A percentile compares a stretch with the other conserved stretches of the same genome.
Conservation (phyloP, 371 early-diverging fungal genomes). For the Mortierella sp. region DNA sequence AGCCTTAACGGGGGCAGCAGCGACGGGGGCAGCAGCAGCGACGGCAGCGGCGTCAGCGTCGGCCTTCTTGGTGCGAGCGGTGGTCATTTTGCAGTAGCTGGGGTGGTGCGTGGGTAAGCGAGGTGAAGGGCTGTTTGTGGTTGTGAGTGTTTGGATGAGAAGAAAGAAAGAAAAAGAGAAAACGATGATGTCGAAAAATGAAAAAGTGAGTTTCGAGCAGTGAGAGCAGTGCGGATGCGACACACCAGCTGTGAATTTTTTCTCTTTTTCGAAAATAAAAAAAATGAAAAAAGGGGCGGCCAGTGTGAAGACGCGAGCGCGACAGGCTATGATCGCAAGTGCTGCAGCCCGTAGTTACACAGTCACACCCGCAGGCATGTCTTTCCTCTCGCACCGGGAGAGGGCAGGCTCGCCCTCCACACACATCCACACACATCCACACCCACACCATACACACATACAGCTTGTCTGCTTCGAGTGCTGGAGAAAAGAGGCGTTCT, state of each 20-base stretch:
- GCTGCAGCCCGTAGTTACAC: conserved; percentile 2
- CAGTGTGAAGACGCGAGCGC: conserved; percentile 2
- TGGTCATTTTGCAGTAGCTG: conserved; percentile 13
- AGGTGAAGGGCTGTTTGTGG: conserved; percentile 4
- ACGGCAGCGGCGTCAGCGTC: conserved; percentile 24
- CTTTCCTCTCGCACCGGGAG: no score
- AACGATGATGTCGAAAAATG: neutral
- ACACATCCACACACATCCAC: neutral
- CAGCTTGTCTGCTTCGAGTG: no score
- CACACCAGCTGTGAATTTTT: neutral
- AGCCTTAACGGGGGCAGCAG: conserved; percentile 33
- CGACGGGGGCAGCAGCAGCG: conserved; percentile 25
- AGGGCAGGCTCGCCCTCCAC: no score
- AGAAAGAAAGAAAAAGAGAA: neutral
- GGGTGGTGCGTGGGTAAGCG: neutral
- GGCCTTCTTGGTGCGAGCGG: conserved; percentile 33
- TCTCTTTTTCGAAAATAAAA: neutral
- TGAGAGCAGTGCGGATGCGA: neutral
- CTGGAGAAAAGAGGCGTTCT: neutral
- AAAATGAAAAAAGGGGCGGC: conserved; percentile 3
- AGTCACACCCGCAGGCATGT: neutral
- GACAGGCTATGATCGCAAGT: neutral
- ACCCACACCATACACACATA: neutral
- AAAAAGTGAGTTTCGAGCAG: neutral
- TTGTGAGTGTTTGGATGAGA: neutral